Evolutionary conservation across 2,329 filamentous ascomycete genomes (phyloP).

Genomic region (Teratosphaeria pseudoeucalypti): DNA sequence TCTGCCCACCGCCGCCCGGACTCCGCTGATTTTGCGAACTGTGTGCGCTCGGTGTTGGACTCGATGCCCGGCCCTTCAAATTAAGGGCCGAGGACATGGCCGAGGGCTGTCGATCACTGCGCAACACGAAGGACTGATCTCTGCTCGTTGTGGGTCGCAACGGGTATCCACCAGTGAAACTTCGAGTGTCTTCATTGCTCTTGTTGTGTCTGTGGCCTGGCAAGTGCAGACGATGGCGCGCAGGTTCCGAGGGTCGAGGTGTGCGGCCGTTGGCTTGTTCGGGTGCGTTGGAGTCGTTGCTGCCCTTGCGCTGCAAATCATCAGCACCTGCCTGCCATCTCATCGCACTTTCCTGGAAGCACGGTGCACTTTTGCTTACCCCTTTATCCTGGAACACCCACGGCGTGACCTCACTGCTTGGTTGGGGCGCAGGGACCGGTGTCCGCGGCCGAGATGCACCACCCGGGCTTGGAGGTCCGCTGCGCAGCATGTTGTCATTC

Average conservation of each 20-base stretch:
- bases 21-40: conserved; percentile 51
- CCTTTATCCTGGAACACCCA: conserved; percentile 68
- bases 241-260: conserved; percentile 31
- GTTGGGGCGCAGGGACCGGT: conserved; percentile 36
- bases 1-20: conserved; percentile 38
- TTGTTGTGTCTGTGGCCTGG: conserved; percentile 58
- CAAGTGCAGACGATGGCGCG: conserved; percentile 51
- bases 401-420: conserved; percentile 81
- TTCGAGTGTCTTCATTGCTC: conserved; percentile 49
- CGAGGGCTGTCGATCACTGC: conserved; percentile 43
- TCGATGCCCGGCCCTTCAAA: conserved; percentile 56
- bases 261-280: conserved; percentile 22
- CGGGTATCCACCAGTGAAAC: conserved; percentile 36
- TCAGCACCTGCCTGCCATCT: neutral
- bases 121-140: conserved; percentile 56
- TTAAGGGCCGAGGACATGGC: conserved; percentile 39
- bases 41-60: conserved; percentile 67
- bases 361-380: conserved; percentile 12
- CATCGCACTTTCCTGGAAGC: neutral
- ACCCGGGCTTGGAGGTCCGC: conserved; percentile 57
- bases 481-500: conserved; percentile 48
- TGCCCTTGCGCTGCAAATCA: conserved; percentile 8
- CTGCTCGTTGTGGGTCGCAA: conserved; percentile 63
- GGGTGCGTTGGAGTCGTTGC: conserved; percentile 20
- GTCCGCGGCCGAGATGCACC: conserved; percentile 64